phyloP scores from a whole-genome alignment of 345 rosid genomes.

The Gossypium turneri region DNA sequence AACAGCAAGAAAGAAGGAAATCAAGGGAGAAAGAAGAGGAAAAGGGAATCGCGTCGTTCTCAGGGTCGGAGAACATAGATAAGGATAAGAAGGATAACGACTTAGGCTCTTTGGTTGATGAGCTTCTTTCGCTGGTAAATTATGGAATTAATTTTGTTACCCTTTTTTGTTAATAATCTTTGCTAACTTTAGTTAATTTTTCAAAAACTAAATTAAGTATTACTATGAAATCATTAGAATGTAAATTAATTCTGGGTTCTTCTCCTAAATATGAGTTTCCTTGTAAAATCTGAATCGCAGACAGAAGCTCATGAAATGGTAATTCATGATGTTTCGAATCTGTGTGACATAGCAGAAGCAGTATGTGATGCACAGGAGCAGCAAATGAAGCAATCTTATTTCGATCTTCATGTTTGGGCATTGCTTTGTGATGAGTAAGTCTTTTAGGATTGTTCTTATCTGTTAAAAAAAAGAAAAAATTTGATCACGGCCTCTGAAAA shows the following conservation, averaged over 20 bases:
- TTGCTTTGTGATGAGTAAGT: slow-evolving; percentile 57
- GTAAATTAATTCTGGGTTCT: background rate
- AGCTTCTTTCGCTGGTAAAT: slow-evolving; percentile 56
- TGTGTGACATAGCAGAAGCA: slow-evolving; percentile 68
- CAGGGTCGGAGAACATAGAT: slow-evolving; percentile 9
- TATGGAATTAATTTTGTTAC: background rate
- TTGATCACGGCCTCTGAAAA: background rate
- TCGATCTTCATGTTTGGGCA: slow-evolving; percentile 70
- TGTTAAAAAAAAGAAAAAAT: background rate
- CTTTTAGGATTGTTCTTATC: background rate
- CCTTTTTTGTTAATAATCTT: background rate
- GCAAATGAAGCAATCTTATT: slow-evolving; percentile 30
- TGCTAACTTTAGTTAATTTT: background rate
- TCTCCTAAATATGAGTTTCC: background rate
- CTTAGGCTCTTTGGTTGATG: slow-evolving; percentile 38
- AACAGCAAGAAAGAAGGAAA: slow-evolving; percentile 19
- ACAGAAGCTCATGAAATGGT: slow-evolving; percentile 59
- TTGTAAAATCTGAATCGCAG: slow-evolving; percentile 32
- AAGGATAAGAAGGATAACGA: slow-evolving; percentile 17
- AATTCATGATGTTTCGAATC: slow-evolving; percentile 42
- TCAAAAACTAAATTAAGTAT: background rate
- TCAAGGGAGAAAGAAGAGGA: slow-evolving; percentile 11
- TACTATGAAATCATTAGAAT: background rate
- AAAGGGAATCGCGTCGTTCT: slow-evolving; percentile 20
- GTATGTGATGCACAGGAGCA: slow-evolving; percentile 50